Evolutionary conservation across 805 yeast genomes (phyloP).

Genomic region (Saccharomycopsis olivae): DNA sequence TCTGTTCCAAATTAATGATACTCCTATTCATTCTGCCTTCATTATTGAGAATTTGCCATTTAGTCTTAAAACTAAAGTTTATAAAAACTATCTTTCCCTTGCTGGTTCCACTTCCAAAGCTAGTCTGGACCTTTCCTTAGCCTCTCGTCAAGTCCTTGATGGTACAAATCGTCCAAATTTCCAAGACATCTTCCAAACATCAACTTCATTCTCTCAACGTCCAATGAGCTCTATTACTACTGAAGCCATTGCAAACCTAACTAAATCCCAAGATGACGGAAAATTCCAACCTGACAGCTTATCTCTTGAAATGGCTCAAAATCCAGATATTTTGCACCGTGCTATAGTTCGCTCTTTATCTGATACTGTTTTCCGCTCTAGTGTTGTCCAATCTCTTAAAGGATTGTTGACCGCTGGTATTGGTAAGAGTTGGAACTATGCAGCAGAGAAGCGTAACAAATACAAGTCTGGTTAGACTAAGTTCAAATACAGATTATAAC

Average conservation of each 20-base stretch:
- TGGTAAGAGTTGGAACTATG: conserved; percentile 57
- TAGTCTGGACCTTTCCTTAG: not conserved
- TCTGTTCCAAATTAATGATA: conserved; percentile 25
- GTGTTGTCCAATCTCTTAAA: conserved; percentile 64
- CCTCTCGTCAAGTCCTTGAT: not conserved
- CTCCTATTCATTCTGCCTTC: conserved; percentile 30
- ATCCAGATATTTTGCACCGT: conserved; percentile 19
- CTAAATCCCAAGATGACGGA: not conserved
- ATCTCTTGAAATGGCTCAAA: conserved; percentile 33
- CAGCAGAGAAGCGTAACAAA: conserved; percentile 53
- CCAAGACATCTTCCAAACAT: not conserved
- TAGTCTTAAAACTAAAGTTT: conserved; percentile 34
- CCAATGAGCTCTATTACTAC: not conserved
- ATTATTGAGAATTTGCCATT: conserved; percentile 38
- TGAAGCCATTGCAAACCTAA: not conserved
- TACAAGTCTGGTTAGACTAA: not conserved
- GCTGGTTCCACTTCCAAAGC: not conserved
- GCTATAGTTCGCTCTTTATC: conserved; percentile 31
- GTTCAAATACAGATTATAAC: too few relatives aligned
- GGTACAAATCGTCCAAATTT: not conserved
- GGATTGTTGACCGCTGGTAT: conserved; percentile 87
- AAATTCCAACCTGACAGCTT: conserved; percentile 24
- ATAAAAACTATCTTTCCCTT: conserved; percentile 16
- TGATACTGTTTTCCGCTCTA: conserved; percentile 55
- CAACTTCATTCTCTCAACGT: not conserved